Base-by-base conservation (phyloP, 164 flowering plant genomes). In the Chloranthus sessilifolius region DNA sequence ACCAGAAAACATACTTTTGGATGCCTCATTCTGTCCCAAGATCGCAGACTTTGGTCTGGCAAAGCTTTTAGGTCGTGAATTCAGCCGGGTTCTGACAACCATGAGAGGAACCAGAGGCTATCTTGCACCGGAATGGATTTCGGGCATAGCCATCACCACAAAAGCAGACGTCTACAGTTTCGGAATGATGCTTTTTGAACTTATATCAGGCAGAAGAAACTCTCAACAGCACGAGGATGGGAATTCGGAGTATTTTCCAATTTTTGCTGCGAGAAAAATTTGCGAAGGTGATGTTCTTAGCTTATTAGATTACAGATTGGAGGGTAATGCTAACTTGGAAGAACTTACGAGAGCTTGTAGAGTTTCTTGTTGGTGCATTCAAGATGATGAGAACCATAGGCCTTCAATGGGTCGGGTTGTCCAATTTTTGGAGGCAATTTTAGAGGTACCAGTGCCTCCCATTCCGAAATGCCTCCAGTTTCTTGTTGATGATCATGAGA, bases 31-130 rank as follows among this genome's bases (percentile, higher is more conserved):
- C 34, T 42, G 50, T 55, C 74, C 84, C 5, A 79, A 67, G 44
- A 72, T 76, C 12, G 75, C 84, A 16, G 84, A 79, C 58, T 79
- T 79, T 34, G 79, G 84, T 19, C 68, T 76, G n/a, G 84, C 77
- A 27, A 79, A 79, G 72, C 75, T 79, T 19, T 20, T 71, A 0
- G 75, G 79, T 12, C 53, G 67, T 8, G 84, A 76, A 2, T 76
- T 79, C 37, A 74, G 81, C 56, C 57, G 71, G 23, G 79, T 73
- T 15, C 47, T 74, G 19, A 79, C 81, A 2, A 76, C 84, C 33
- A 67, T 76, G 66, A 67, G 81, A 66, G 84, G 84, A 29, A 79
- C 84, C 1, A 64, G 71, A 47, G 79, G 84, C 19, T 76, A 76
- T 45, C 74, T 79, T 1, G 81, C 81, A 24, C 81, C 77, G n/a